A percentile compares a stretch with the other conserved stretches of the same genome.
phyloP scores from a whole-genome alignment of 805 yeast species.

The Zygotorulaspora chibaensis region DNA sequence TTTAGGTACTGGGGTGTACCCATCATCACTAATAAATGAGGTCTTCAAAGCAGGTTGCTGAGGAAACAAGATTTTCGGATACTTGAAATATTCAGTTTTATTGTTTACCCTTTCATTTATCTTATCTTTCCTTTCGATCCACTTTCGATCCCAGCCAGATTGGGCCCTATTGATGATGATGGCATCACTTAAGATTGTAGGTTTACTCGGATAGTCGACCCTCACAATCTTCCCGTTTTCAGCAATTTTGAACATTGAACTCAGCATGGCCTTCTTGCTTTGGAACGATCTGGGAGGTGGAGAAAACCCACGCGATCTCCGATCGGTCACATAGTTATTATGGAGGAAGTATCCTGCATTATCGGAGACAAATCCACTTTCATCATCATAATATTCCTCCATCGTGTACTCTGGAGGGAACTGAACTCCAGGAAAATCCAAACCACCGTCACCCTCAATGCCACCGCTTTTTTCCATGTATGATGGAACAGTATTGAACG shows the following conservation, averaged over 20 bases:
- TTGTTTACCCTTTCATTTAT: conserved; percentile 20
- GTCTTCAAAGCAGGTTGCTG: conserved; percentile 5
- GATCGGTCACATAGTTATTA: conserved; percentile 15
- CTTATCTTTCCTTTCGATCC: conserved; percentile 19
- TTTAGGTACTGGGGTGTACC: conserved; percentile 23
- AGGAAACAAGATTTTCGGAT: conserved; percentile 22
- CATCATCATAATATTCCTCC: conserved; percentile 35
- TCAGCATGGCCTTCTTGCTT: conserved; percentile 5
- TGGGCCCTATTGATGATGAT: conserved; percentile 28
- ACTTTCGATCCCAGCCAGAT: conserved; percentile 20
- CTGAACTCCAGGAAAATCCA: conserved; percentile 28
- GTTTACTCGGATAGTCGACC: conserved; percentile 35
- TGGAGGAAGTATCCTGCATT: conserved; percentile 14
- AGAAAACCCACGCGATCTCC: conserved; percentile 9
- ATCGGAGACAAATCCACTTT: conserved; percentile 17
- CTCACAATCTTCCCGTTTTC: conserved; percentile 33
- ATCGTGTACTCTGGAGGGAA: conserved; percentile 28
- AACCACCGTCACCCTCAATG: conserved; percentile 15
- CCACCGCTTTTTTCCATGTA: conserved; percentile 19
- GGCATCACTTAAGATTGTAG: conserved; percentile 30
- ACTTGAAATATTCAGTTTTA: conserved; percentile 18
- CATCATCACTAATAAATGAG: conserved; percentile 15
- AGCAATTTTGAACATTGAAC: conserved; percentile 24
- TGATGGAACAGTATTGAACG: conserved; percentile 35
- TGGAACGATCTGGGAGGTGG: conserved; percentile 9